phyloP scores from a whole-genome alignment of 1,284 basidiomycete species.

The Leccinum pachyderme region DNA sequence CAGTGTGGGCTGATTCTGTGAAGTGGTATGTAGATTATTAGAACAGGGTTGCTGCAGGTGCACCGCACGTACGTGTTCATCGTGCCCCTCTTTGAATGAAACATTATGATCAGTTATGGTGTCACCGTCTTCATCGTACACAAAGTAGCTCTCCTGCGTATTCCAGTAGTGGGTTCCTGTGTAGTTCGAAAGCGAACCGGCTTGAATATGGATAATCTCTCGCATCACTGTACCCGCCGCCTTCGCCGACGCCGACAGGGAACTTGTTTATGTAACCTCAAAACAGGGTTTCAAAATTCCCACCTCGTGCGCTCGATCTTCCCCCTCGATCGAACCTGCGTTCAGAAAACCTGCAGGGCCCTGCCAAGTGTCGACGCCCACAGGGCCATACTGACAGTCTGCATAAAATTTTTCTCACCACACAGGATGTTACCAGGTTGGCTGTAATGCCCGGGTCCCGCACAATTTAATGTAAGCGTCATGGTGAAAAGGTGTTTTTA shows the following conservation, averaged over 20 bases:
- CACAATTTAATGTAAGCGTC: neutral
- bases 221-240: slow-evolving; percentile 45
- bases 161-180: slow-evolving; percentile 80
- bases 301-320: slow-evolving; percentile 1
- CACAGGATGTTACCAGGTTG: slow-evolving; percentile 1
- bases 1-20: slow-evolving; percentile 54
- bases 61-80: slow-evolving; percentile 40
- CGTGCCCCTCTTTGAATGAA: slow-evolving; percentile 63
- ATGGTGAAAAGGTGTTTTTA: neutral
- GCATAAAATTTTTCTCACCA: slow-evolving; percentile 7
- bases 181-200: slow-evolving; percentile 64
- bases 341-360: neutral
- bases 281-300: slow-evolving; percentile 6
- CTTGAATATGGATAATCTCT: slow-evolving; percentile 77
- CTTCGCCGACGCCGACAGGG: neutral
- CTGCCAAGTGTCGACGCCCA: neutral
- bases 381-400: neutral
- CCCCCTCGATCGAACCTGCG: neutral
- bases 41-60: neutral
- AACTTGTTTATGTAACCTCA: neutral
- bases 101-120: slow-evolving; percentile 50
- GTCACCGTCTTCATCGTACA: slow-evolving; percentile 43
- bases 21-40: slow-evolving; percentile 2
- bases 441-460: neutral
- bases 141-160: slow-evolving; percentile 69